Conservation (phyloP, 2,329 filamentous ascomycete genomes). For the Colletotrichum sp. region DNA sequence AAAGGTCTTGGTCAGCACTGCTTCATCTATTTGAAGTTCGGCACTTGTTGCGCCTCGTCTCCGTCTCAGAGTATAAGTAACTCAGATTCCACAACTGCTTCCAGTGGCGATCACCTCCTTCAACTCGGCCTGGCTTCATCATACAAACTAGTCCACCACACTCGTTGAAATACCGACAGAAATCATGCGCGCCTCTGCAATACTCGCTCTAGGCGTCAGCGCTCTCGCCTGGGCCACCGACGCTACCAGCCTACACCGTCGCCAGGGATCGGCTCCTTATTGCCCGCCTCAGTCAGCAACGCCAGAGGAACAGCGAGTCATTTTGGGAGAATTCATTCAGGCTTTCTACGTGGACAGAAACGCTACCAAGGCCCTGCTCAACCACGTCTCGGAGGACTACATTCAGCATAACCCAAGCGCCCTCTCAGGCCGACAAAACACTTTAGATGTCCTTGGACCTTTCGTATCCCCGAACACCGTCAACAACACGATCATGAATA, state of each 20-base stretch:
- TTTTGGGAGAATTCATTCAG: constrained; percentile 12
- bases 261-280: neutral
- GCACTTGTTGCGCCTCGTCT: neutral
- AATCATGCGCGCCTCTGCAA: neutral
- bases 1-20: neutral
- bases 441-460: neutral
- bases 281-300: neutral
- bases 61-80: neutral
- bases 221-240: constrained; percentile 2
- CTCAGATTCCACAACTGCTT: neutral
- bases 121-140: neutral
- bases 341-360: constrained; percentile 3
- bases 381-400: constrained; percentile 12
- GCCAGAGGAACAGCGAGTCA: neutral
- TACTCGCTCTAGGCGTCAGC: neutral
- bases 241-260: neutral
- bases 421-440: constrained; percentile 5
- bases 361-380: constrained; percentile 5
- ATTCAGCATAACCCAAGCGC: constrained; percentile 22
- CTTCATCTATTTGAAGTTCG: neutral
- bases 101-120: neutral
- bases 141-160: neutral
- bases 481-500: constrained; percentile 4
- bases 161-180: neutral
- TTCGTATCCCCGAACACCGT: constrained; percentile 1